These are phyloP conservation scores for Kodamaea kakaduensis DNA, from an alignment of 805 yeast genomes.

Conservation along the genomic window DNA sequence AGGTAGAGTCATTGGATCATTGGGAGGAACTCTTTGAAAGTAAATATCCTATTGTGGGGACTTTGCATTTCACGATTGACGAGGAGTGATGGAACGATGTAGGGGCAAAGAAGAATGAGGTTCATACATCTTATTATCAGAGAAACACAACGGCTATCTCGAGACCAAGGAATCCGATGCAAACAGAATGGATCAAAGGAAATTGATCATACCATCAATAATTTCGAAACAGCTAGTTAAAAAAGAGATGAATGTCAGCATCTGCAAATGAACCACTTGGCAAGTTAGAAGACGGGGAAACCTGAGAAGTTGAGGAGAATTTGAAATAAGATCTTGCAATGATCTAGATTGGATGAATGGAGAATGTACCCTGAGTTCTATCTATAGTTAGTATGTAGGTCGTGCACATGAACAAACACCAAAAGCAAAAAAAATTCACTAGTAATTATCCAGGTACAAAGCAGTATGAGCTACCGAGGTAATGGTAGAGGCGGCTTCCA, in stretches of 20 bases:
- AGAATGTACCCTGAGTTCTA: no score
- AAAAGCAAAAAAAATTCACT: conserved; percentile 3
- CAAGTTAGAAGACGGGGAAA: no score
- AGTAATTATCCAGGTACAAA: background rate
- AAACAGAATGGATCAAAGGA: background rate
- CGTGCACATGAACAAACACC: conserved; percentile 5
- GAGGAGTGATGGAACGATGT: no score
- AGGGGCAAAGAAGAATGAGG: background rate
- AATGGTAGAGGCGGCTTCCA: conserved; percentile 24
- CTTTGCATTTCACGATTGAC: conserved; percentile 35
- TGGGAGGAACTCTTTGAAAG: conserved; percentile 83
- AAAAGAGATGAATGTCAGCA: no score
- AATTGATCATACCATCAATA: no score
- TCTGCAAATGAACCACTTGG: no score
- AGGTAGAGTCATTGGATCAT: conserved; percentile 63
- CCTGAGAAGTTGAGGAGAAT: no score
- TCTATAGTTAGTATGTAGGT: conserved; percentile 2
- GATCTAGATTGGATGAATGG: no score
- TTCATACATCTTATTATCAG: no score
- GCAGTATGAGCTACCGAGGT: conserved; percentile 36
- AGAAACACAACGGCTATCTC: no score
- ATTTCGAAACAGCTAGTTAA: no score
- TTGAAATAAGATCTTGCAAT: no score
- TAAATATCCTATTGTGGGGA: conserved; percentile 82
- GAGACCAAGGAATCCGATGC: background rate